Evolutionary conservation across 345 rosid genomes (phyloP).

Genomic region (Acer negundo): DNA sequence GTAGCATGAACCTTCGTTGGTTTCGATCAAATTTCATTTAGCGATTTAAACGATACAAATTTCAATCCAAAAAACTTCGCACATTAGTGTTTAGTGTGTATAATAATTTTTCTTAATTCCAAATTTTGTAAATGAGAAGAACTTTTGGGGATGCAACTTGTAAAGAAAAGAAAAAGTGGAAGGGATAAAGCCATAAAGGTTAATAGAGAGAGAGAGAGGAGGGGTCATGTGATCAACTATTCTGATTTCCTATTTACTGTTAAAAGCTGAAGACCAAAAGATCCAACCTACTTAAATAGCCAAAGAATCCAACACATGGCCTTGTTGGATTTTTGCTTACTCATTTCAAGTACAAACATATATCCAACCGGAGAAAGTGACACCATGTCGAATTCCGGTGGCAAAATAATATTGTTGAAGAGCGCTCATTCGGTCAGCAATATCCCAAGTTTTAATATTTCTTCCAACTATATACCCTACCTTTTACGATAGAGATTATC

Average conservation of each 20-base stretch:
- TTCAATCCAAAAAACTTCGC: background rate
- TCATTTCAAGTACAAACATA: constrained; percentile 17
- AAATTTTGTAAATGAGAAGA: background rate
- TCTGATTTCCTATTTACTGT: background rate
- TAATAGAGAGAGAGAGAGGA: constrained; percentile 3
- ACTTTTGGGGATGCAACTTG: background rate
- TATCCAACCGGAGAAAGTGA: constrained; percentile 13
- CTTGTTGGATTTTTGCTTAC: constrained; percentile 33
- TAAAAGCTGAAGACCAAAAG: constrained; percentile 30
- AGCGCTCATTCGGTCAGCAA: no score
- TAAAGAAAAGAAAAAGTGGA: constrained; percentile 13
- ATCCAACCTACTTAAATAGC: constrained; percentile 26
- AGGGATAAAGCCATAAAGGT: background rate
- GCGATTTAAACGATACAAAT: background rate
- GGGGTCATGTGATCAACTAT: constrained; percentile 32
- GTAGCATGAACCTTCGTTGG: no score
- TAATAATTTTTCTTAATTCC: background rate
- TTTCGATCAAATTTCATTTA: no score
- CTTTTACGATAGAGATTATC: no score
- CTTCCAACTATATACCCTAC: background rate
- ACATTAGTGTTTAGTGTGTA: background rate
- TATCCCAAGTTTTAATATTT: background rate
- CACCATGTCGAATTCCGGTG: no score
- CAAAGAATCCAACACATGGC: constrained; percentile 48
- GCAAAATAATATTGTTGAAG: no score